phyloP scores from a whole-genome alignment of 176 grass and related monocot species.

The Juncus effusus region DNA sequence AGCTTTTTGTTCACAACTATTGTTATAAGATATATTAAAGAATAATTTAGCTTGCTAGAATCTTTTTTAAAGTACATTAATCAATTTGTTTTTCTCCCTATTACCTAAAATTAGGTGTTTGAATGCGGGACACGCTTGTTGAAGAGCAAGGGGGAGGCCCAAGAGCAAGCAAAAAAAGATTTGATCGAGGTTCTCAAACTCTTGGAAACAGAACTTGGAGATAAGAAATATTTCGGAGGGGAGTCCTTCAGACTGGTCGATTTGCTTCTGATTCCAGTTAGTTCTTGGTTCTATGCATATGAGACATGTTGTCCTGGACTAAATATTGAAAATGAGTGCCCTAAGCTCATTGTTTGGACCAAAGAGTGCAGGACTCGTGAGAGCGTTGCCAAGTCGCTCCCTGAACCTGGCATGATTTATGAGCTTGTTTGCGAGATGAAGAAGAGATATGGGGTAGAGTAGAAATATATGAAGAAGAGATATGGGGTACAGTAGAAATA shows the following conservation, averaged over 20 bases:
- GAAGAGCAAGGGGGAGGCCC: conserved; percentile 25
- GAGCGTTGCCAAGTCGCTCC: conserved; percentile 42
- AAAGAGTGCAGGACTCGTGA: conserved; percentile 38
- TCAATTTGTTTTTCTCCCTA: no score
- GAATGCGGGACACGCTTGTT: conserved; percentile 23
- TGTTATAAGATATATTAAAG: no score
- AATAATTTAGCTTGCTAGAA: neutral
- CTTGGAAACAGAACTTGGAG: conserved; percentile 45
- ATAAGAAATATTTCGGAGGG: conserved; percentile 48
- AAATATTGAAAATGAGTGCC: conserved; percentile 43
- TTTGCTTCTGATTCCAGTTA: conserved; percentile 54
- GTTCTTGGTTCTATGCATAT: conserved; percentile 52
- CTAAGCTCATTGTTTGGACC: conserved; percentile 40
- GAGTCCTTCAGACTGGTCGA: conserved; percentile 55
- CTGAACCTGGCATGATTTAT: conserved; percentile 31
- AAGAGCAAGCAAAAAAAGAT: conserved; percentile 38
- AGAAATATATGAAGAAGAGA: conserved; percentile 33
- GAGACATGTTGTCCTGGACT: conserved; percentile 38
- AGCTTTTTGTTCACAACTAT: no score
- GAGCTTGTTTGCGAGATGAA: conserved; percentile 39
- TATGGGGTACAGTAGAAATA: conserved; percentile 5
- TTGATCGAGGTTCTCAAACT: conserved; percentile 42
- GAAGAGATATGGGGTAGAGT: conserved; percentile 25
- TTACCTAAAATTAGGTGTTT: conserved; percentile 25
- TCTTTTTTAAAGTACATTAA: neutral